These are phyloP conservation scores for Trametes cingulata DNA, from an alignment of 768 basidiomycete genomes.

Conservation along the genomic window DNA sequence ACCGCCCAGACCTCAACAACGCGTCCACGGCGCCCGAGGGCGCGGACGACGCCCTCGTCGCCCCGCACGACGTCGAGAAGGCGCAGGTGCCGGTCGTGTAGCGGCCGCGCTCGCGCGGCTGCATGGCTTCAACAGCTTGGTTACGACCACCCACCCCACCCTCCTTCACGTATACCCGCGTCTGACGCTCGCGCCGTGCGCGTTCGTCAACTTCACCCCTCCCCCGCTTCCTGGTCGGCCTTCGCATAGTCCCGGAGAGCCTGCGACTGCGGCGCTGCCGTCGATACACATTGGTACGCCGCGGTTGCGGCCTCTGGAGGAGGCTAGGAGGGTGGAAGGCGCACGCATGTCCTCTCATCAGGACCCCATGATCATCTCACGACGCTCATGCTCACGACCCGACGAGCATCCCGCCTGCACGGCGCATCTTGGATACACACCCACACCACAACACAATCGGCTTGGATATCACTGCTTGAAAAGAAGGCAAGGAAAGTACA, in stretches of 20 bases:
- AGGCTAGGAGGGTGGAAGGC: neutral
- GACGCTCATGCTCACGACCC: neutral
- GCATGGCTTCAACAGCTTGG: slow-evolving; percentile 17
- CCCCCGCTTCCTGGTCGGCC: neutral
- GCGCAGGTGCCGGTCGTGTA: slow-evolving; percentile 5
- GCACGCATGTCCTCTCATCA: slow-evolving; percentile 4
- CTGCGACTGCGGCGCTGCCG: neutral
- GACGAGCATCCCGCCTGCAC: neutral
- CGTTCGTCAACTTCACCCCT: neutral
- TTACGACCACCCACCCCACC: neutral
- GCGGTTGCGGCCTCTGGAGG: neutral
- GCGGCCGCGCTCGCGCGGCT: neutral
- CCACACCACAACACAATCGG: too few species aligned
- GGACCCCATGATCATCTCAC: neutral
- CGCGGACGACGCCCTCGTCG: slow-evolving; percentile 1
- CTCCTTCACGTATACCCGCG: neutral
- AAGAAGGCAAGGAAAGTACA: too few species aligned
- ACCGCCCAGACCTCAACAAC: slow-evolving; percentile 17
- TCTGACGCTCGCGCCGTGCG: neutral
- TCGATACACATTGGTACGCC: neutral
- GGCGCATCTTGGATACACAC: neutral
- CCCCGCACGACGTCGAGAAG: slow-evolving; percentile 9
- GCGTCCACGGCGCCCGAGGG: neutral
- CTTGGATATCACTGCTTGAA: too few species aligned
- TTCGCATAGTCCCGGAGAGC: neutral